Base-by-base conservation (phyloP, 2,329 filamentous ascomycete species). In the Fusarium nygamai region DNA sequence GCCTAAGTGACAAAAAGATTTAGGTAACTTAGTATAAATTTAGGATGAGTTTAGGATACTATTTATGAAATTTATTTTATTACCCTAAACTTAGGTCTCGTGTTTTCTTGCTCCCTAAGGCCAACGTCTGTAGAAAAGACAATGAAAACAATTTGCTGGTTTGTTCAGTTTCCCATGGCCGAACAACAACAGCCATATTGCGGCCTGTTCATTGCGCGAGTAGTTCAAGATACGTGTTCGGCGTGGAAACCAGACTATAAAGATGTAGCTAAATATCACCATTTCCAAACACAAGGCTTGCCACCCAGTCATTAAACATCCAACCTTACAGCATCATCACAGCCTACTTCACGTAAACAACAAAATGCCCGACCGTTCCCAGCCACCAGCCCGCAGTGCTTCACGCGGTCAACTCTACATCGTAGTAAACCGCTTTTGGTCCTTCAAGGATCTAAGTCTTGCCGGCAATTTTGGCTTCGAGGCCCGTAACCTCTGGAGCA, bases 221-320 rank as follows among this genome's bases (percentile, higher is more conserved):
- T 13, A n/a, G 22, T 33, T 19, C 4, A n/a, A 9, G 20, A n/a
- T 31, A 22, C 8, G 3, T 50, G 20, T 31, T 50, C 16, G 11
- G 11, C 20, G 7, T n/a, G 8, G 20, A n/a, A n/a, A 5, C 1
- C 5, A 27, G 29, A 4, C 1, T 31, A 31, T 31, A 50, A 50
- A 19, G 7, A 31, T 9, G 3, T 8, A 50, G 14, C 20, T 1
- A 50, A 19, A 0, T 4, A 4, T 5, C 3, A 17, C 5, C 13
- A 20, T 29, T 47, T 31, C 10, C 3, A 31, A 31, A 4, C 5
- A 6, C 1, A 0, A 50, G 47, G 9, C 14, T 31, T 31, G 12
- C 4, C 46, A 8, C 6, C 14, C 20, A 31, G 27, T 8, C 20
- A 22, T 22, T 12, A 8, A n/a, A 10, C 6, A 48, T 16, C 1